These are phyloP conservation scores for Pyrenopolyporus hunteri DNA, from an alignment of 495 filamentous ascomycete genomes.

Conservation along the genomic window DNA sequence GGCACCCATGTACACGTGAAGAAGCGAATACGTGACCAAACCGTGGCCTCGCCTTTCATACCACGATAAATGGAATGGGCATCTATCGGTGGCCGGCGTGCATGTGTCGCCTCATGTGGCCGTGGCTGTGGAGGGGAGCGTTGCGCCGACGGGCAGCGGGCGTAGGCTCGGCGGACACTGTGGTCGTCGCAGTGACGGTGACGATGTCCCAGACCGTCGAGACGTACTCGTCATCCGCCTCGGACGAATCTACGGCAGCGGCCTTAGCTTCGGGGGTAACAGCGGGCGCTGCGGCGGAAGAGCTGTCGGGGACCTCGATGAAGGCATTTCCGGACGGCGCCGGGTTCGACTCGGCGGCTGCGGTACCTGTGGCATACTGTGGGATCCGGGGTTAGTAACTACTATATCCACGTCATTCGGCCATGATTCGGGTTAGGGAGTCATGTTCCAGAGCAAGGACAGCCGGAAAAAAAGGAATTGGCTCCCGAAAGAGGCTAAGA, in stretches of 20 bases:
- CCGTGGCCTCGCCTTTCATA: background rate
- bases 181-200: constrained; percentile 51
- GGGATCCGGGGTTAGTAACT: constrained; percentile 12
- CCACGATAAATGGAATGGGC: too few relatives aligned
- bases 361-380: constrained; percentile 16
- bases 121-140: constrained; percentile 32
- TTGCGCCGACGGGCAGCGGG: constrained; percentile 21
- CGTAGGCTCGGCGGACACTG: constrained; percentile 18
- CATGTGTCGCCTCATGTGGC: constrained; percentile 34
- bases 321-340: constrained; percentile 19
- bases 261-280: constrained; percentile 30
- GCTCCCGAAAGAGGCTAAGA: constrained; percentile 3
- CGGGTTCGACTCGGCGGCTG: background rate
- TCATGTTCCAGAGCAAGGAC: background rate
- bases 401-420: background rate
- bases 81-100: background rate
- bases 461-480: background rate
- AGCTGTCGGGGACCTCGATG: constrained; percentile 40
- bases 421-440: background rate
- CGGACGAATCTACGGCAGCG: constrained; percentile 37
- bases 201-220: constrained; percentile 63
- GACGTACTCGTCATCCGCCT: constrained; percentile 47
- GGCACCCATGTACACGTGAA: constrained; percentile 23
- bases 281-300: constrained; percentile 49
- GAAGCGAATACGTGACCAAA: constrained; percentile 17